Evolutionary conservation across 2,329 filamentous ascomycete genomes (phyloP).

Genomic region (Sarocladiaceae sp.): DNA sequence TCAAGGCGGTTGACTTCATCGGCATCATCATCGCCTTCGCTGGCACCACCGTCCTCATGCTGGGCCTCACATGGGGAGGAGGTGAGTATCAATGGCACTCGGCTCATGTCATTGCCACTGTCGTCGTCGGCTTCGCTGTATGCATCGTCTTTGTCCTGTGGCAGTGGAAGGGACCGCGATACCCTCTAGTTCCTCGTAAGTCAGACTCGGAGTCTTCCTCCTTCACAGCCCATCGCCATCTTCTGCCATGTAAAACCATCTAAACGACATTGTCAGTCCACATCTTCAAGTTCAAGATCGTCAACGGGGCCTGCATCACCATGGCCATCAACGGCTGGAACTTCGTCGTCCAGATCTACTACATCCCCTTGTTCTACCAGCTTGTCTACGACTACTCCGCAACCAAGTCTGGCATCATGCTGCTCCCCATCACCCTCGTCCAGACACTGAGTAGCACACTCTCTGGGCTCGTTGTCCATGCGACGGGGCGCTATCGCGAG

Average conservation of each 20-base stretch:
- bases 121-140: no score
- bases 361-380: constrained; percentile 40
- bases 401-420: constrained; percentile 33
- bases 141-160: no score
- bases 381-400: constrained; percentile 37
- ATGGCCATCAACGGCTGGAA: constrained; percentile 56
- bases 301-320: constrained; percentile 48
- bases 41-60: no score
- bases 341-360: constrained; percentile 49
- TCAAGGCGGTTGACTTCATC: constrained; percentile 47
- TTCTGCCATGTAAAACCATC: constrained; percentile 8
- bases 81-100: no score
- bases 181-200: constrained; percentile 39
- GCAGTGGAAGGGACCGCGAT: no score
- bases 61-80: no score
- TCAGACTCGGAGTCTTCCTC: background rate
- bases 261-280: constrained; percentile 38
- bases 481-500: constrained; percentile 46
- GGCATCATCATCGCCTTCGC: no score
- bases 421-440: constrained; percentile 36
- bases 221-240: constrained; percentile 6
- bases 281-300: constrained; percentile 47
- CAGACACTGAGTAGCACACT: constrained; percentile 41
- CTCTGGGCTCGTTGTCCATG: constrained; percentile 46
- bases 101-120: no score